Base-by-base conservation (phyloP, 2,329 filamentous ascomycete species). In the Penicillium paneum region DNA sequence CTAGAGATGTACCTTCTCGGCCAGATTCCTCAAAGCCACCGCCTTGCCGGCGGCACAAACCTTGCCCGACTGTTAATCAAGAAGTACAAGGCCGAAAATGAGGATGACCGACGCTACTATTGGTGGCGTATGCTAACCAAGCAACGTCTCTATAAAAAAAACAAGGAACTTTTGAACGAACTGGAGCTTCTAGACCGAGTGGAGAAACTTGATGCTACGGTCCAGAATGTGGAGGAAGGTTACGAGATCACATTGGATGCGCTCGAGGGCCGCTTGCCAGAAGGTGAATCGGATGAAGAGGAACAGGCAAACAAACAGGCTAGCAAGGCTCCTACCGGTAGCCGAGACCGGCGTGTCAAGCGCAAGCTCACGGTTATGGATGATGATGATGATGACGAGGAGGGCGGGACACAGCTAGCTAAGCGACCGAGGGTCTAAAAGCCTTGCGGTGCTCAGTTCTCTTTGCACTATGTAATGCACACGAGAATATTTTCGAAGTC, bases 101-200 rank as follows among this genome's bases (percentile, higher is more conserved):
- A 78, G 40, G 75, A 82, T 57, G 84, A 87, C 62, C 73, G 81
- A 12, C 75, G 77, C 31, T 87, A 85, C 70, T 87, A 84, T 69
- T 85, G 85, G 74, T 87, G 84, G 84, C 78, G 84, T 6, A 72
- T 86, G 61, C 78, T 85, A 29, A 77, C 83, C 34, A 87, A 87
- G 68, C 81, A 86, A 60, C 77, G 84, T 17, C 77, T 87, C 15
- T 85, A 81, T 68, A 79, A 81, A 59, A 81, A 82, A 60, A 84
- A 85, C 55, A 76, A 77, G 32, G 84, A 87, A 64, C 69, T 79
- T 34, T 72, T 87, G 19, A 76, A 78, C n/a, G 83, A 86, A 66
- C 61, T 86, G 52, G 83, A 86, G 46, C 68, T 73, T 17, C 72
- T 73, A 21, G 84, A 87, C 54, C 76, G 82, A 17, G 76, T 83